A percentile compares a stretch with the other conserved stretches of the same genome.
phyloP scores from a whole-genome alignment of 345 rosid species.

The Hibiscus mutabilis region DNA sequence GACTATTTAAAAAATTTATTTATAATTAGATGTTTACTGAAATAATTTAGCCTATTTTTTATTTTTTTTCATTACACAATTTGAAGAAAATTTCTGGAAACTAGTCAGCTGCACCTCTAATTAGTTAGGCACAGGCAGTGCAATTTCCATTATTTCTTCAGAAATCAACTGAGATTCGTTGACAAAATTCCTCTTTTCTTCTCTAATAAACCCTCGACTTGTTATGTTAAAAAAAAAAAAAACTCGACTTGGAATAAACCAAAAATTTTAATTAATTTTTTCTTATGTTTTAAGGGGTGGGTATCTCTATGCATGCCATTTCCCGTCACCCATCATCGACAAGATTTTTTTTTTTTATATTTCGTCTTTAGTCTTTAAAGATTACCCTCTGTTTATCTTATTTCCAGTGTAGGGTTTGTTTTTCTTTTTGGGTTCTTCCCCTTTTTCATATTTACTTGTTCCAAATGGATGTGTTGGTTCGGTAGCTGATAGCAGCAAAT shows the following conservation, averaged over 20 bases:
- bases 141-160: background rate
- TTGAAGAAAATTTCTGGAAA: background rate
- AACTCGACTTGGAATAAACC: background rate
- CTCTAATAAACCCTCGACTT: background rate
- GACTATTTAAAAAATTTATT: too few relatives aligned
- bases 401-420: background rate
- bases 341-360: background rate
- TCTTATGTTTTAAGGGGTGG: background rate
- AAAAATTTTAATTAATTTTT: background rate
- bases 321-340: background rate
- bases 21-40: too few relatives aligned
- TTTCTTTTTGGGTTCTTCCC: background rate
- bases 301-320: conserved; percentile 1
- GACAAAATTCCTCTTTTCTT: background rate
- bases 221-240: too few relatives aligned
- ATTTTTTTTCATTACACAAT: background rate
- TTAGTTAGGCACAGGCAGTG: too few relatives aligned
- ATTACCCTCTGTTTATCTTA: background rate
- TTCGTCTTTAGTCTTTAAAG: background rate
- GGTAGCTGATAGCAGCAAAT: conserved; percentile 17
- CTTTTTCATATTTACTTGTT: background rate
- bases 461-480: conserved; percentile 17
- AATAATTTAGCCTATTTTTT: too few relatives aligned
- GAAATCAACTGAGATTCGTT: background rate
- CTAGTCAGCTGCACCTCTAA: background rate